phyloP scores from a whole-genome alignment of 1,284 basidiomycete species.

The Phellinidium pouzarii region DNA sequence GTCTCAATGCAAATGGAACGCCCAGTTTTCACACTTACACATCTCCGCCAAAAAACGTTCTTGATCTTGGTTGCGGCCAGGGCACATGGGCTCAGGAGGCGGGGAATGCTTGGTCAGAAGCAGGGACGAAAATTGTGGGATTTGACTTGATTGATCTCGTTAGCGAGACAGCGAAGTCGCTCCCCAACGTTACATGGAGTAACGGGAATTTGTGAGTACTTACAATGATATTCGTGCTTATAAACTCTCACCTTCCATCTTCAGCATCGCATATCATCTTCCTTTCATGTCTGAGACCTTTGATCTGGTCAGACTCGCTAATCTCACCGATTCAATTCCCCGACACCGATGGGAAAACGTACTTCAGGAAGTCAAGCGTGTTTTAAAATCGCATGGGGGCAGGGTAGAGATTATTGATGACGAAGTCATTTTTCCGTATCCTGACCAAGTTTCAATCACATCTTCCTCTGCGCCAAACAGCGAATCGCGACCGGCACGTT shows the following conservation, averaged over 20 bases:
- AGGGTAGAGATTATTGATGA: conserved; percentile 69
- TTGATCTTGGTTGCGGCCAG: conserved; percentile 67
- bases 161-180: conserved; percentile 29
- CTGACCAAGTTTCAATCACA: conserved; percentile 17
- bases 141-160: conserved; percentile 55
- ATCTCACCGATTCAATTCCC: conserved; percentile 55
- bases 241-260: conserved; percentile 14
- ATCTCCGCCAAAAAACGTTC: conserved; percentile 46
- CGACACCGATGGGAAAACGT: conserved; percentile 50
- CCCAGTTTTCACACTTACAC: conserved; percentile 56
- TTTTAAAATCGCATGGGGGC: conserved; percentile 45
- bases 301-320: conserved; percentile 65
- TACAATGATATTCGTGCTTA: conserved; percentile 7
- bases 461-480: conserved; percentile 20
- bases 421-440: conserved; percentile 54
- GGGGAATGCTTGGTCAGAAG: conserved; percentile 48
- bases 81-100: conserved; percentile 60
- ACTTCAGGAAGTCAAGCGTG: conserved; percentile 49
- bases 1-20: conserved; percentile 40
- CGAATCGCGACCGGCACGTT: neutral
- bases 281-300: conserved; percentile 58
- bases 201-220: conserved; percentile 59
- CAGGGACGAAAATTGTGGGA: conserved; percentile 45
- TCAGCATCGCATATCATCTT: conserved; percentile 45
- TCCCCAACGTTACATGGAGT: conserved; percentile 47